Percentiles rank a stretch among this genome's conserved stretches.
Conservation (phyloP, 148 eudicot genomes). For the Persicaria tinctoria region DNA sequence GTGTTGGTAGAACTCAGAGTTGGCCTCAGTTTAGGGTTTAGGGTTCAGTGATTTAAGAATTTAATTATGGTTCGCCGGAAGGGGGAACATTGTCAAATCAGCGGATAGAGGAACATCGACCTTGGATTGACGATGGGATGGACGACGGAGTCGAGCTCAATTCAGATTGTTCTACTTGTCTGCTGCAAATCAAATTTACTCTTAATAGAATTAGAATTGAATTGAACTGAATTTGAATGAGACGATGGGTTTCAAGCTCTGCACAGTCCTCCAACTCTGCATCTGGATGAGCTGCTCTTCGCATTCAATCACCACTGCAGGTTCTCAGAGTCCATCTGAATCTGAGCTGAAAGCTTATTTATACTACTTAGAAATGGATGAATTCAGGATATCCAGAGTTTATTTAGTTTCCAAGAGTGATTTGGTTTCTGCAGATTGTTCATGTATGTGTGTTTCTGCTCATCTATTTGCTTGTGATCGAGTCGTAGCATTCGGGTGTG, state of each 20-base stretch:
- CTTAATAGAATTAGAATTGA: background rate
- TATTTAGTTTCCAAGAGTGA: background rate
- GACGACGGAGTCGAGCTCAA: background rate
- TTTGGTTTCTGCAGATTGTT: background rate
- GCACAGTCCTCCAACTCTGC: background rate
- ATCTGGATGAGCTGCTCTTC: background rate
- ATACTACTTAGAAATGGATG: background rate
- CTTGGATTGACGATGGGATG: background rate
- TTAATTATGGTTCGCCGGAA: background rate
- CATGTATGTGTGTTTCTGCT: background rate
- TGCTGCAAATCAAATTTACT: constrained; percentile 1
- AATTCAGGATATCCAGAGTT: background rate
- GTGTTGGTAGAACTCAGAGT: constrained; percentile 19
- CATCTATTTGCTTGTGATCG: background rate
- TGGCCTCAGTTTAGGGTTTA: constrained; percentile 16
- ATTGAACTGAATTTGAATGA: background rate
- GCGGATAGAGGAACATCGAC: background rate
- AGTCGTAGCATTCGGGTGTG: background rate
- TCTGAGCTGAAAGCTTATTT: background rate
- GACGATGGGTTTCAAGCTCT: background rate
- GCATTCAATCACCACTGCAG: background rate
- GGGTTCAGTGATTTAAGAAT: constrained; percentile 1
- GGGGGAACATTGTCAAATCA: background rate
- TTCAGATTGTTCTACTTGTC: background rate
- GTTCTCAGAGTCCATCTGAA: background rate